Evolutionary conservation across 306 rosid species (phyloP).

Genomic region (Inga laurina): DNA sequence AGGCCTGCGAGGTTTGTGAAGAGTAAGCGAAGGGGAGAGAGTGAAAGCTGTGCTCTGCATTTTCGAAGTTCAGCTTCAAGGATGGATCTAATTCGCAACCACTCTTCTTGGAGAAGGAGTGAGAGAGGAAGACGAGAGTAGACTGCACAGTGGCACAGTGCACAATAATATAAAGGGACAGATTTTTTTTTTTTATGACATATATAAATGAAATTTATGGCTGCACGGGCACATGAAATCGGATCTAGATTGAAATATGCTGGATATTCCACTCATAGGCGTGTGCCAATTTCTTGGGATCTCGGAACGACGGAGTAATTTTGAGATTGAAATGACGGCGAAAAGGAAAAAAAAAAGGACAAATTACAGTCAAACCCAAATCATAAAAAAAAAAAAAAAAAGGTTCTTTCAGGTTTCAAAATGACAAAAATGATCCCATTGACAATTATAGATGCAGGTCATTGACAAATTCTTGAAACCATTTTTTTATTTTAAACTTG

Average conservation of each 20-base stretch:
- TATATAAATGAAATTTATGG: not conserved
- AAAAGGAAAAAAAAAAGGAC: too few species aligned
- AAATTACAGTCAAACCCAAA: too few species aligned
- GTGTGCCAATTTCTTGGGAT: too few species aligned
- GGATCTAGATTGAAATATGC: not conserved
- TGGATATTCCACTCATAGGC: not conserved
- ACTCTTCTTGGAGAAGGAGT: not conserved
- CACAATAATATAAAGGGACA: not conserved
- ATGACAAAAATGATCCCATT: too few species aligned
- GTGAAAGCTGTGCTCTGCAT: conserved; percentile 78
- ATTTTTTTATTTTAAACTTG: too few species aligned
- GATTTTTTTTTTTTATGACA: not conserved
- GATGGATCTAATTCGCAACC: conserved; percentile 13
- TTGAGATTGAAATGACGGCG: too few species aligned
- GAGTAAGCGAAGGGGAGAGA: conserved; percentile 38
- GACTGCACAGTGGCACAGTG: not conserved
- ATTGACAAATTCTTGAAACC: too few species aligned
- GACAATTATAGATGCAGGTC: too few species aligned
- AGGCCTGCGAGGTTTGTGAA: conserved; percentile 29
- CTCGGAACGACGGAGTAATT: too few species aligned
- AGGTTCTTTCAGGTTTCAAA: too few species aligned
- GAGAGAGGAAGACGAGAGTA: not conserved
- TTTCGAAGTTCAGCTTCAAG: not conserved
- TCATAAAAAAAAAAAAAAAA: too few species aligned
- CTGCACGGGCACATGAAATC: not conserved